Evolutionary conservation across 73 alveolate species (phyloP).

Genomic region (Symbiodinium pilosum): DNA sequence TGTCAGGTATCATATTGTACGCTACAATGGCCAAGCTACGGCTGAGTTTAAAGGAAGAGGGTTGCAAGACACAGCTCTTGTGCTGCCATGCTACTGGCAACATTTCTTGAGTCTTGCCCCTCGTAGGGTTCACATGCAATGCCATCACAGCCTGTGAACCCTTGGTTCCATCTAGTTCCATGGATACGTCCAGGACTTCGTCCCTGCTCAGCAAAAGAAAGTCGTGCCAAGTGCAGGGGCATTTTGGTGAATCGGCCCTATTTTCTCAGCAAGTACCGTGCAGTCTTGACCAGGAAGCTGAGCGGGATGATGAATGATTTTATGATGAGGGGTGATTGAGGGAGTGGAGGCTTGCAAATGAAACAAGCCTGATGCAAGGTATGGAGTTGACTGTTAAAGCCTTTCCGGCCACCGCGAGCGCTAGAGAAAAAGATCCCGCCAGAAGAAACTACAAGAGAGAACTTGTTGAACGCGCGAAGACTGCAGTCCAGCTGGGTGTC

Average conservation of each 20-base stretch:
- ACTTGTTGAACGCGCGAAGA: background rate
- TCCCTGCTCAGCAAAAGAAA: background rate
- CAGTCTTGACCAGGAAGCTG: no score
- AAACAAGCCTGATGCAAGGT: no score
- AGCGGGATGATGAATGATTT: no score
- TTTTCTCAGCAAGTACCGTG: no score
- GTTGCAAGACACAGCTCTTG: slow-evolving; percentile 9
- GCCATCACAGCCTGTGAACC: background rate
- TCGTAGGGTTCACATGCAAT: background rate
- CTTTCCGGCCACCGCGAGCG: no score
- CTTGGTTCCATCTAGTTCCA: background rate
- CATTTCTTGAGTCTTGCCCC: background rate
- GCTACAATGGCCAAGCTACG: background rate
- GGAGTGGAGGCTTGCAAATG: no score
- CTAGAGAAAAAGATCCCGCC: no score
- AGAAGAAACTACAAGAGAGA: background rate
- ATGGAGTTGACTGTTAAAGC: background rate
- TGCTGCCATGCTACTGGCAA: background rate
- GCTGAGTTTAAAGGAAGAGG: slow-evolving; percentile 12
- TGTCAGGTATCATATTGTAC: background rate
- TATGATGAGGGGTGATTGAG: no score
- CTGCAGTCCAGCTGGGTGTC: background rate
- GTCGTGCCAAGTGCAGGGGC: no score
- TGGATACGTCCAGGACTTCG: background rate
- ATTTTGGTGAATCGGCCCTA: no score